Base-by-base conservation (phyloP, 2,329 filamentous ascomycete species). In the Lachnellula hyalina region DNA sequence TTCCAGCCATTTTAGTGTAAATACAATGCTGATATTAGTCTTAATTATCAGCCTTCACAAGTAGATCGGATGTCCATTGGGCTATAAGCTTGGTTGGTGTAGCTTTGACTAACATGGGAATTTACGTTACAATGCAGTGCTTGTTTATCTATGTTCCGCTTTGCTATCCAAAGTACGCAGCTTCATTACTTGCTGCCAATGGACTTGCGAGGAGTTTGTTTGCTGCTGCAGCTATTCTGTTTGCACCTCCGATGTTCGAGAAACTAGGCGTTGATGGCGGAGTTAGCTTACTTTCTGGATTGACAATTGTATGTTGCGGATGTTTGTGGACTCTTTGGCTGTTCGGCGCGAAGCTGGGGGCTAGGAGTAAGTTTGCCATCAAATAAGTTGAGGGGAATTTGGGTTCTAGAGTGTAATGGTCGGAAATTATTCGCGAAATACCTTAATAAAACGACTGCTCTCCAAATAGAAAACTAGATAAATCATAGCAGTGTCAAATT, bases 121-220 rank as follows among this genome's bases (percentile, higher is more conserved):
- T 72, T 74, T 17, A 21, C 14, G 28, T 82, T 81, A 64, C 71
- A 80, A 58, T 82, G 81, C 69, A 74, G 81, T 23, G 76, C 36
- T 14, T 82, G 66, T 82, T 82, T 63, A 71, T 81, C 57, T 82
- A 82, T 68, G 73, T 82, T 17, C 77, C 78, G 1, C 70, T 80
- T 35, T 73, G 70, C 52, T 81, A 81, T 59, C 78, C 78, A 8
- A 68, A 71, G 61, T 81, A 82, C 63, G 78, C 79, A 1, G 80
- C 81, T 41, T 78, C 74, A 47, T 70, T 84, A 14, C 82, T 73
- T 54, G 71, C 71, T 1, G 68, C 65, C n/a, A 73, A 74, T 53
- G 70, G 71, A 53, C 57, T 67, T 32, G 65, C 64, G 0, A 61
- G 70, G 11, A 68, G 65, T 9, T 67, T 69, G 3, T 58, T 77